These are phyloP conservation scores for Hortiboletus rubellus DNA, from an alignment of 1,284 basidiomycete genomes.

Conservation along the genomic window DNA sequence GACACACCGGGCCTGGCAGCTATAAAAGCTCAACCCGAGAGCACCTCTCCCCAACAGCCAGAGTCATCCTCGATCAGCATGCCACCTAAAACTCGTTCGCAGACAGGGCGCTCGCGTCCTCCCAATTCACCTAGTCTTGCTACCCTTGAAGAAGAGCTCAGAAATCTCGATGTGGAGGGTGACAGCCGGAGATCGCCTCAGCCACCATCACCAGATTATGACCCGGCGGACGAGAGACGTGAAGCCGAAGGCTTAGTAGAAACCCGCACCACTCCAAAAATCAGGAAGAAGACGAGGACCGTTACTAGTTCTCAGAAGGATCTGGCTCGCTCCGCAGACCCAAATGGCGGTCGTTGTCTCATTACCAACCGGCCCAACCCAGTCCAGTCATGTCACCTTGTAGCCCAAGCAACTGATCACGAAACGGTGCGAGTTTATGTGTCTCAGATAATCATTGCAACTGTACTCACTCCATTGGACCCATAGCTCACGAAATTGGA, in stretches of 20 bases:
- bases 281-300: background rate
- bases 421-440: background rate
- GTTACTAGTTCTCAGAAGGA: background rate
- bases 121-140: background rate
- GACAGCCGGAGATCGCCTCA: background rate
- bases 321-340: background rate
- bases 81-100: background rate
- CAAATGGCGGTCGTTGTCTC: background rate
- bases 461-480: background rate
- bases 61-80: background rate
- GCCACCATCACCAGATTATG: background rate
- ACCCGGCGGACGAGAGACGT: background rate
- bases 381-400: background rate
- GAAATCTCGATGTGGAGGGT: background rate
- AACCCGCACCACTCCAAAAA: background rate
- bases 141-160: background rate
- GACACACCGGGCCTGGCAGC: background rate
- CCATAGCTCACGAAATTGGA: constrained; percentile 76
- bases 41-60: background rate
- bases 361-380: background rate
- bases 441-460: background rate
- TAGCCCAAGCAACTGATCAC: background rate
- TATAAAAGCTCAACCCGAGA: background rate
- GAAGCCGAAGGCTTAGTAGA: background rate
- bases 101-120: background rate